A percentile compares a stretch with the other conserved stretches of the same genome.
Evolutionary conservation across 495 filamentous ascomycete species (phyloP).

Genomic region (Aspergillus sclerotiicarbonarius): DNA sequence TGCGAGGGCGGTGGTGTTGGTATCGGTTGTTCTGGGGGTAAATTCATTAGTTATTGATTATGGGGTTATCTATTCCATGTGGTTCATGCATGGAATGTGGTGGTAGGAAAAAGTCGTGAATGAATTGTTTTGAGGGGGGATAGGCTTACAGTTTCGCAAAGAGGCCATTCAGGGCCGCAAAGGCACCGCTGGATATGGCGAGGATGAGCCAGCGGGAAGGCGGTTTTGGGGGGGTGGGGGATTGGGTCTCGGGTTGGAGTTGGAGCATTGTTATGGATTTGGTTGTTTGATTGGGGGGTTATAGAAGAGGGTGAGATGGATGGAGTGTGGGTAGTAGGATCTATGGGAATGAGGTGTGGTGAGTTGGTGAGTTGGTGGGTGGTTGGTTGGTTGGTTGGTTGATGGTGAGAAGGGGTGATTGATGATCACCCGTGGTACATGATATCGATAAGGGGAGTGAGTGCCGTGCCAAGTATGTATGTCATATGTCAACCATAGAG

Average conservation of each 20-base stretch:
- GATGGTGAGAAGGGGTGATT: too few species aligned
- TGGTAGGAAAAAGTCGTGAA: background rate
- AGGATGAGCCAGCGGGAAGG: conserved; percentile 69
- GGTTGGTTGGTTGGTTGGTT: too few species aligned
- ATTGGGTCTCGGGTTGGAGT: conserved; percentile 5
- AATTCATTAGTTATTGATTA: background rate
- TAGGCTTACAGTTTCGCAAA: conserved; percentile 86
- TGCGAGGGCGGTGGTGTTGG: conserved; percentile 71
- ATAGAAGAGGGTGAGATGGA: background rate
- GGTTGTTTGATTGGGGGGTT: background rate
- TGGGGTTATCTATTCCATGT: too few species aligned
- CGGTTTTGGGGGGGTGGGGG: conserved; percentile 8
- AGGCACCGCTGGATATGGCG: conserved; percentile 80
- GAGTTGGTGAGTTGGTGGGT: too few species aligned
- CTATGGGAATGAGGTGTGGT: too few species aligned
- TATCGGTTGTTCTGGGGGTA: conserved; percentile 72
- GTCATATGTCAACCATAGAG: too few species aligned
- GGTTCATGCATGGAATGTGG: too few species aligned
- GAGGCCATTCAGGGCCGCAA: conserved; percentile 90
- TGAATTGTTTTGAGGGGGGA: background rate
- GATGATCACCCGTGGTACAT: too few species aligned
- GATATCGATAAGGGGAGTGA: too few species aligned
- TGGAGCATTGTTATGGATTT: background rate
- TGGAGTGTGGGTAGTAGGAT: background rate
- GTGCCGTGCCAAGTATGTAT: too few species aligned